phyloP scores from a whole-genome alignment of 2,329 filamentous ascomycete genomes.

The Scorias spongiosa region DNA sequence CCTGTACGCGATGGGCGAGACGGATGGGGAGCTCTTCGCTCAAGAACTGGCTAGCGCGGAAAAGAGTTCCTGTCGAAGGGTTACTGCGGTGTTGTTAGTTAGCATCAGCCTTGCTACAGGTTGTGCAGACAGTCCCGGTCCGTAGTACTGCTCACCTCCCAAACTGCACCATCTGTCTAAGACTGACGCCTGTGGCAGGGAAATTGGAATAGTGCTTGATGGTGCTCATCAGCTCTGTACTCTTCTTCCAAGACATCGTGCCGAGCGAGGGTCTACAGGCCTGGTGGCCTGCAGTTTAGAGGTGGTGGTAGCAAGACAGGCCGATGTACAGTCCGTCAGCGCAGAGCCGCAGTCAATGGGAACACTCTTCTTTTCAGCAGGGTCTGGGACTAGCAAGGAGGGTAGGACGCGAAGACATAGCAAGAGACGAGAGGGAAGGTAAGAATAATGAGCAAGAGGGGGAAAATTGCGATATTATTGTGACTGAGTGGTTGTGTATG shows the following conservation, averaged over 20 bases:
- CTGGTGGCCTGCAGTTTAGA: slow-evolving; percentile 5
- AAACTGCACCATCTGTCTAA: slow-evolving; percentile 98
- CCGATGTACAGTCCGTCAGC: background rate
- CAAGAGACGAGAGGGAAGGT: background rate
- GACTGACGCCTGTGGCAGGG: slow-evolving; percentile 85
- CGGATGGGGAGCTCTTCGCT: slow-evolving; percentile 96
- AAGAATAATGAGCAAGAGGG: background rate
- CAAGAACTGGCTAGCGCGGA: slow-evolving; percentile 94
- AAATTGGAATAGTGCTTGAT: slow-evolving; percentile 96
- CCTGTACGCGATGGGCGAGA: slow-evolving; percentile 87
- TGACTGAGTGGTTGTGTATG: no score
- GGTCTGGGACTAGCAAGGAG: background rate
- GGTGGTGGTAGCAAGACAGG: background rate
- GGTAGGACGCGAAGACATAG: background rate
- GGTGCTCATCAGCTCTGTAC: slow-evolving; percentile 83
- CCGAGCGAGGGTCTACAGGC: slow-evolving; percentile 3
- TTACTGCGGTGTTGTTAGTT: background rate
- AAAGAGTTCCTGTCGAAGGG: slow-evolving; percentile 58
- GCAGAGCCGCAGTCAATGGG: background rate
- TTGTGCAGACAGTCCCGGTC: slow-evolving; percentile 31
- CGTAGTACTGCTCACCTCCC: slow-evolving; percentile 42
- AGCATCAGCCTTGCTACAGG: background rate
- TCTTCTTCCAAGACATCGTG: slow-evolving; percentile 82
- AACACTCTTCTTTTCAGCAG: background rate
- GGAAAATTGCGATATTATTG: background rate